A percentile compares a stretch with the other conserved stretches of the same genome.
phyloP scores from a whole-genome alignment of 768 basidiomycete species.

The Auriscalpium orientale region DNA sequence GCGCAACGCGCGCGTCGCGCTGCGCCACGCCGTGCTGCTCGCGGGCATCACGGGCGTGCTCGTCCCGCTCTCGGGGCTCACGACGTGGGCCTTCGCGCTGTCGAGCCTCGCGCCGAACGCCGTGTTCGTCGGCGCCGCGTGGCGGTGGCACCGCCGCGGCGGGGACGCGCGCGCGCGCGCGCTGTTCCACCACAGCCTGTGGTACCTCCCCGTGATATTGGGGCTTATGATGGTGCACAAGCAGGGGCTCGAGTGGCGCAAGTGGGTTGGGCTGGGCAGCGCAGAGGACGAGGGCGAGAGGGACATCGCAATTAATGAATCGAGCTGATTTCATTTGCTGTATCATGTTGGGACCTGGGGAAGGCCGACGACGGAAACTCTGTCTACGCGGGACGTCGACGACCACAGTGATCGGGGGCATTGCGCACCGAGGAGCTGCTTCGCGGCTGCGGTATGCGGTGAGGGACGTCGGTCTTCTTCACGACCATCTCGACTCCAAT shows the following conservation, averaged over 20 bases:
- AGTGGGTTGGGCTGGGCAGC: conserved; percentile 42
- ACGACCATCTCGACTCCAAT: not conserved
- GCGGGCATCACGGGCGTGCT: conserved; percentile 73
- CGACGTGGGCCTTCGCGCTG: conserved; percentile 84
- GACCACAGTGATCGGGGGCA: too few species aligned
- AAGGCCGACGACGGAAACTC: too few species aligned
- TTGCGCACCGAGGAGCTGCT: too few species aligned
- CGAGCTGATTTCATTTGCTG: too few species aligned
- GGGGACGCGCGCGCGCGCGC: conserved; percentile 72
- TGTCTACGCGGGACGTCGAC: too few species aligned
- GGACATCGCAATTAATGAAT: not conserved
- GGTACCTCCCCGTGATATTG: conserved; percentile 86
- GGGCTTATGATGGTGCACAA: conserved; percentile 96
- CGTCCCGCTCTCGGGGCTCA: conserved; percentile 83
- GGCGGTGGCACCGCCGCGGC: conserved; percentile 63
- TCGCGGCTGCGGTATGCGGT: too few species aligned
- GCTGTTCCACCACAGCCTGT: conserved; percentile 75
- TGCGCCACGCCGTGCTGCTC: conserved; percentile 75
- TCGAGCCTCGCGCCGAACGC: conserved; percentile 72
- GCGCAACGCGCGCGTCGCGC: conserved; percentile 77
- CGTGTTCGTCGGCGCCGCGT: conserved; percentile 60
- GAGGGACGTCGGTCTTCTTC: not conserved
- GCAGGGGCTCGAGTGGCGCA: conserved; percentile 70
- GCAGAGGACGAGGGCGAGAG: conserved; percentile 2
- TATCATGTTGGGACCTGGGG: too few species aligned